These are phyloP conservation scores for Zelopaecilomyces penicillatus DNA, from an alignment of 2,329 filamentous ascomycete genomes.

Conservation along the genomic window DNA sequence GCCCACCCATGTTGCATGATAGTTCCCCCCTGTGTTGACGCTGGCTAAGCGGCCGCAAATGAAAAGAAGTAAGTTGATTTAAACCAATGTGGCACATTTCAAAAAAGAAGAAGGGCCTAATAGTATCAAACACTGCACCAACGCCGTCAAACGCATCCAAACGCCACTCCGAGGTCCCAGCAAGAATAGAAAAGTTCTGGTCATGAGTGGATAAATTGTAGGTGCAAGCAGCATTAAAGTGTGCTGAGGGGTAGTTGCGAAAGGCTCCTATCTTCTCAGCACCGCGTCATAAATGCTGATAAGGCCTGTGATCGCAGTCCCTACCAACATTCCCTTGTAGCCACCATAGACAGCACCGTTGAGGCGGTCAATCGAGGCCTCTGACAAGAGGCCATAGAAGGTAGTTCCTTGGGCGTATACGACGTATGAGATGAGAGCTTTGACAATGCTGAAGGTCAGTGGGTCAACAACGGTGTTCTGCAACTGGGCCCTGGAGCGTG, in stretches of 20 bases:
- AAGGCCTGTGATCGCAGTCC: constrained; percentile 58
- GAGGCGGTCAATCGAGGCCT: constrained; percentile 52
- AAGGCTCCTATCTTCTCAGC: constrained; percentile 49
- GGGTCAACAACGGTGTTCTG: constrained; percentile 66
- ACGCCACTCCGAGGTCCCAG: constrained; percentile 15
- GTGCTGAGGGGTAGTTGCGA: too few species aligned
- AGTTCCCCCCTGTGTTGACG: too few species aligned
- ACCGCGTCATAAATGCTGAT: constrained; percentile 72
- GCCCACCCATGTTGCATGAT: too few species aligned
- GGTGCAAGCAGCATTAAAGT: too few species aligned
- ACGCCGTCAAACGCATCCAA: constrained; percentile 22
- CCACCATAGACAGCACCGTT: constrained; percentile 61
- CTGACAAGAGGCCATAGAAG: constrained; percentile 53
- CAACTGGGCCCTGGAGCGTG: constrained; percentile 29
- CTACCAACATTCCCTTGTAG: constrained; percentile 60
- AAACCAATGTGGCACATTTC: neutral
- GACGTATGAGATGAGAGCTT: constrained; percentile 72
- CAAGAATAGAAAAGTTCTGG: constrained; percentile 1
- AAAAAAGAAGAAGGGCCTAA: constrained; percentile 2
- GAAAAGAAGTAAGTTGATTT: too few species aligned
- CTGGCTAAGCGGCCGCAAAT: too few species aligned
- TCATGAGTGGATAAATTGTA: too few species aligned
- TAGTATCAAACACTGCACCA: constrained; percentile 23
- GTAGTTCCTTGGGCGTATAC: constrained; percentile 64
- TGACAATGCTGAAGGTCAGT: constrained; percentile 80